A percentile compares a stretch with the other conserved stretches of the same genome.
These are phyloP conservation scores for Boletales sp. DNA, from an alignment of 768 basidiomycete genomes.

Conservation along the genomic window DNA sequence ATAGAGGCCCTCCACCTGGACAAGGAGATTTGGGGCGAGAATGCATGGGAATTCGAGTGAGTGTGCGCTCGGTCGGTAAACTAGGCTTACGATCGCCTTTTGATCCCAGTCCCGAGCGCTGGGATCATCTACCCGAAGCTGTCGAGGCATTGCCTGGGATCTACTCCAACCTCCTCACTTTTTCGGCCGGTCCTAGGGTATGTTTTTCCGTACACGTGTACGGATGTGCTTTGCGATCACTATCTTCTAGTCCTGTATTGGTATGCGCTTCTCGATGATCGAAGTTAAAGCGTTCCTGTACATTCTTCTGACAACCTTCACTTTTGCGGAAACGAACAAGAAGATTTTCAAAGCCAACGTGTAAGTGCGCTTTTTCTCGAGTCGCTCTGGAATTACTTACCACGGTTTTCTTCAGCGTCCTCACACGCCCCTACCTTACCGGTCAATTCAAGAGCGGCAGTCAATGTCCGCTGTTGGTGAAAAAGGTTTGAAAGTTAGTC, in stretches of 20 bases:
- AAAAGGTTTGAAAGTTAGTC: constrained; percentile 24
- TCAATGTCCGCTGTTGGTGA: constrained; percentile 58
- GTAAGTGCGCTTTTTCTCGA: constrained; percentile 39
- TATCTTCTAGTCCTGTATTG: constrained; percentile 67
- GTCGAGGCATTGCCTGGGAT: constrained; percentile 64
- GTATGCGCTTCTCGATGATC: constrained; percentile 77
- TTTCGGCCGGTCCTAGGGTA: constrained; percentile 81
- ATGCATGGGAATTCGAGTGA: constrained; percentile 81
- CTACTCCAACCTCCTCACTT: constrained; percentile 67
- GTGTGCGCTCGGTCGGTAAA: constrained; percentile 18
- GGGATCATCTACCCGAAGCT: constrained; percentile 73
- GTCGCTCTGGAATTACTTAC: neutral
- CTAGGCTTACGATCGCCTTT: constrained; percentile 6
- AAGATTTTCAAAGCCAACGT: constrained; percentile 59
- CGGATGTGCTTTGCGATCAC: neutral
- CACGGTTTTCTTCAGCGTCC: constrained; percentile 40
- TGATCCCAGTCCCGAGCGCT: constrained; percentile 82
- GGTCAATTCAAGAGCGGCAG: constrained; percentile 55
- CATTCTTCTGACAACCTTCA: constrained; percentile 64
- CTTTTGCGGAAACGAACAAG: constrained; percentile 51
- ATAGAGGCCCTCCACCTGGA: constrained; percentile 80
- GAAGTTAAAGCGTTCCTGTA: constrained; percentile 80
- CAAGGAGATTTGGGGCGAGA: constrained; percentile 72
- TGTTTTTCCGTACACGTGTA: constrained; percentile 24
- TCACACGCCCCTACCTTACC: constrained; percentile 58